phyloP scores from a whole-genome alignment of 148 eudicot species.

The Vaccinium darrowii region DNA sequence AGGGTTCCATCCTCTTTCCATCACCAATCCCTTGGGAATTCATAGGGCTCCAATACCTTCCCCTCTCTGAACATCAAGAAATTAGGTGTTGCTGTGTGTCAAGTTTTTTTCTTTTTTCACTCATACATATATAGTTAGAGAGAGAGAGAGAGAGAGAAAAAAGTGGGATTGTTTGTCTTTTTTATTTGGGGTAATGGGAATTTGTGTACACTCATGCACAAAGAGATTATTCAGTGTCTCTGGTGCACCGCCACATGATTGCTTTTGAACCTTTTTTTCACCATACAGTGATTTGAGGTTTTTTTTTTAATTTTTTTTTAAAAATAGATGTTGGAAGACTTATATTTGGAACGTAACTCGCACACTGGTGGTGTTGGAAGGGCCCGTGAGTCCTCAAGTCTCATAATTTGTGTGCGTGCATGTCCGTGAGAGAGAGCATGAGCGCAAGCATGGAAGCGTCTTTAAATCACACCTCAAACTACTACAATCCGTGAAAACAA shows the following conservation, averaged over 20 bases:
- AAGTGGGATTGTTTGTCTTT: not conserved
- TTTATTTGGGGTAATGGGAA: not conserved
- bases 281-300: not conserved
- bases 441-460: too few species aligned
- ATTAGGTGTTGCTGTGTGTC: not conserved
- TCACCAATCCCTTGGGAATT: conserved; percentile 21
- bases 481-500: too few species aligned
- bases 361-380: too few species aligned
- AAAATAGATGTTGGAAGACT: too few species aligned
- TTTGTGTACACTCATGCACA: not conserved
- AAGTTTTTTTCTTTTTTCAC: not conserved
- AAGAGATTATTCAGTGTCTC: not conserved
- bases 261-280: not conserved
- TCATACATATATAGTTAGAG: not conserved
- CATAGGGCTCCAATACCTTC: not conserved
- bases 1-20: conserved; percentile 38
- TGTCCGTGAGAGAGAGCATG: too few species aligned
- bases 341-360: not conserved
- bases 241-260: not conserved
- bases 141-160: not conserved
- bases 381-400: too few species aligned
- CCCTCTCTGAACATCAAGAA: not conserved
- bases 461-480: too few species aligned
- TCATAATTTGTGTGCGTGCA: too few species aligned
- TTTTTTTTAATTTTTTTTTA: too few species aligned